phyloP scores from a whole-genome alignment of 495 filamentous ascomycete species.

The Sabuloglossum arenarium region DNA sequence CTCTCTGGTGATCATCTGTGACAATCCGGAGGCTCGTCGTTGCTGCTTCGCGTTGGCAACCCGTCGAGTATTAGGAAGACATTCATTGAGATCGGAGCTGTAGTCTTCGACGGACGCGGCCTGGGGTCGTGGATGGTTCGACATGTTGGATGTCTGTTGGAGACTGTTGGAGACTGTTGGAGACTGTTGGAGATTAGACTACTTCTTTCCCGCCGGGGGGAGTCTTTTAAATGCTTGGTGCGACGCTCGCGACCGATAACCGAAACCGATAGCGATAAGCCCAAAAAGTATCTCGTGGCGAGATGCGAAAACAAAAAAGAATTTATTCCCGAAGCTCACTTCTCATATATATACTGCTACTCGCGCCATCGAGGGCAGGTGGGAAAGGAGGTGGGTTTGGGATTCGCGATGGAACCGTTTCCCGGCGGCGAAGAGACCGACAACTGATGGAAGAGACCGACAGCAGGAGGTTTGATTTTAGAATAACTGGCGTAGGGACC shows the following conservation, averaged over 20 bases:
- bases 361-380: neutral
- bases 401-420: neutral
- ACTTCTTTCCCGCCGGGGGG: neutral
- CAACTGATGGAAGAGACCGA: neutral
- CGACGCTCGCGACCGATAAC: constrained; percentile 2
- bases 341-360: neutral
- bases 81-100: neutral
- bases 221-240: neutral
- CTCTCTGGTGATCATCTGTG: neutral
- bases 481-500: neutral
- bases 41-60: neutral
- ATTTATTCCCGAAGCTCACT: neutral
- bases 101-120: neutral
- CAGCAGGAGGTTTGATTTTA: constrained; percentile 1
- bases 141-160: neutral
- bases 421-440: neutral
- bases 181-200: neutral
- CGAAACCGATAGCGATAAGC: constrained; percentile 3
- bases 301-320: neutral
- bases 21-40: neutral
- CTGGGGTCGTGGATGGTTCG: neutral
- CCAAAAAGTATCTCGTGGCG: neutral
- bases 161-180: too few species aligned
- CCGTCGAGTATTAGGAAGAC: neutral
- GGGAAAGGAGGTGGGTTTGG: neutral